These are phyloP conservation scores for Sicyos baderoa DNA, from an alignment of 306 rosid species.

Conservation along the genomic window DNA sequence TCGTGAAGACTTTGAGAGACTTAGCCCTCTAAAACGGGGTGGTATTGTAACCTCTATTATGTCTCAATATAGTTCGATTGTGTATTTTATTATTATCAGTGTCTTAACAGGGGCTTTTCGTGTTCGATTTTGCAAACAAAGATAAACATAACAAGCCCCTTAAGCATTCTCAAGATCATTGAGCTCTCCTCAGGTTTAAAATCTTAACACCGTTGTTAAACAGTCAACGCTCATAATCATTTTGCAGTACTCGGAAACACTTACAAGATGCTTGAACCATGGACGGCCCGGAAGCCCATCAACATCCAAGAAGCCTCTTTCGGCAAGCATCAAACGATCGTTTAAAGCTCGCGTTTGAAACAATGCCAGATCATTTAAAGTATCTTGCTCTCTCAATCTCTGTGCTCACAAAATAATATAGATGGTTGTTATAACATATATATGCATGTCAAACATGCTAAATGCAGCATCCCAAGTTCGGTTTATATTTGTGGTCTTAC, in stretches of 20 bases:
- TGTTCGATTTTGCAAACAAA: neutral
- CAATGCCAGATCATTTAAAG: conserved; percentile 23
- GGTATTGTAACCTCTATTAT: too few relatives aligned
- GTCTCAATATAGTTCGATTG: too few relatives aligned
- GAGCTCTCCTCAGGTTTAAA: neutral
- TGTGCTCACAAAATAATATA: conserved; percentile 26
- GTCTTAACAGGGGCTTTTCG: neutral
- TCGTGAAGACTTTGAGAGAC: too few relatives aligned
- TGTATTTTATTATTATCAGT: too few relatives aligned
- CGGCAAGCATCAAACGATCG: conserved; percentile 65
- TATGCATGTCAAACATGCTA: too few relatives aligned
- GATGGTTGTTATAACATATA: neutral
- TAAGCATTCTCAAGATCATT: neutral
- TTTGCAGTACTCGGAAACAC: conserved; percentile 22
- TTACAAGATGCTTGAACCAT: conserved; percentile 93
- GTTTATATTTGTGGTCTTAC: conserved; percentile 26
- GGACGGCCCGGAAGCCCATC: conserved; percentile 54
- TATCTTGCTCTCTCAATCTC: conserved; percentile 43
- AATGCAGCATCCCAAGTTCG: neutral
- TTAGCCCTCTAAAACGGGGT: too few relatives aligned
- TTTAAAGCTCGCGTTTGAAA: conserved; percentile 61
- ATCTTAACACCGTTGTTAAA: neutral
- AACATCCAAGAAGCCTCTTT: conserved; percentile 66
- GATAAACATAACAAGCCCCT: neutral
- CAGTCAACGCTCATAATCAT: neutral